These are phyloP conservation scores for Ochetophila trinervis DNA, from an alignment of 306 rosid genomes.

Conservation along the genomic window DNA sequence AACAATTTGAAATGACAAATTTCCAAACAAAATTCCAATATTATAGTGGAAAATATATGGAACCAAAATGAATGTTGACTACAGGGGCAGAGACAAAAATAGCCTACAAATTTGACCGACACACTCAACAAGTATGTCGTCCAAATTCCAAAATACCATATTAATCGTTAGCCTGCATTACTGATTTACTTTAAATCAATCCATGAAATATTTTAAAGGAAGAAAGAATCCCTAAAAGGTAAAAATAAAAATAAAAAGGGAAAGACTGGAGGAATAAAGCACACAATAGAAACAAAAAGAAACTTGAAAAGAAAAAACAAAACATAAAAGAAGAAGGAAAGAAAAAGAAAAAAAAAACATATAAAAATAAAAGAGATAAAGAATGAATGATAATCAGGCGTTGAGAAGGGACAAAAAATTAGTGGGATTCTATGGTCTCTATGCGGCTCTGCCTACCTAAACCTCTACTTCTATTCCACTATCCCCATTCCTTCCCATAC, in stretches of 20 bases:
- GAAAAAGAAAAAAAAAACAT: neutral
- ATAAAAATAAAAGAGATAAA: constrained; percentile 12
- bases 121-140: neutral
- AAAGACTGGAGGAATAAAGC: constrained; percentile 24
- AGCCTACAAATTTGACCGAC: constrained; percentile 3
- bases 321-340: constrained; percentile 15
- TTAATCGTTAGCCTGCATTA: neutral
- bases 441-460: constrained; percentile 18
- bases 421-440: constrained; percentile 56
- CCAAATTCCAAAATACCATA: no score
- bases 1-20: no score
- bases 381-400: constrained; percentile 33
- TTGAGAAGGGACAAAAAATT: constrained; percentile 50
- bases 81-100: neutral
- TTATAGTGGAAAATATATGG: no score
- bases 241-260: constrained; percentile 9
- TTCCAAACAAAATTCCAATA: neutral
- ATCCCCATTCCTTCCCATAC: neutral
- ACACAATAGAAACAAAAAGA: constrained; percentile 23
- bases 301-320: constrained; percentile 19
- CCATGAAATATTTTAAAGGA: no score
- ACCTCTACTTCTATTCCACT: constrained; percentile 18
- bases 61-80: neutral
- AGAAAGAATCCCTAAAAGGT: neutral
- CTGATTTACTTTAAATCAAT: no score